These are phyloP conservation scores for Fusarium transvaalense DNA, from an alignment of 2,329 filamentous ascomycete species.

Conservation along the genomic window DNA sequence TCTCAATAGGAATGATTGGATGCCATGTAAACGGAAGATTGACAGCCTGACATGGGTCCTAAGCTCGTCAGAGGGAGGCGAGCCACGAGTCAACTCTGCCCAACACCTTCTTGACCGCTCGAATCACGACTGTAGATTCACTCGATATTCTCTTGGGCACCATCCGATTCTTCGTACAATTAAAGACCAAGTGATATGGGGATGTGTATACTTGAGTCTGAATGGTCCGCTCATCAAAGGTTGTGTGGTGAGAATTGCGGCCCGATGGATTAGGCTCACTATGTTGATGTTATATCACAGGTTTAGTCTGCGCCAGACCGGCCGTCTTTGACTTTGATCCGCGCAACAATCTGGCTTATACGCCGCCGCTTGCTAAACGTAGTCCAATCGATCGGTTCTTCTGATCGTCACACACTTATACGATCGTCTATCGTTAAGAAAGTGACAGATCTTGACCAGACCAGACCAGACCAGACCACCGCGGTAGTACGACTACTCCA, in stretches of 20 bases:
- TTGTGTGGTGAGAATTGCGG: not conserved
- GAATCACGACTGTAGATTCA: slow-evolving; percentile 12
- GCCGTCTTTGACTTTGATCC: not conserved
- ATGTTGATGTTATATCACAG: not conserved
- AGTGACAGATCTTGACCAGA: not conserved
- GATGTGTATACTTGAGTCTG: not conserved
- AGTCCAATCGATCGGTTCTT: slow-evolving; percentile 3
- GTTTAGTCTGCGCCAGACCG: no score
- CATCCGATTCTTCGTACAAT: not conserved
- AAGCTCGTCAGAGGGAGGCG: slow-evolving; percentile 31
- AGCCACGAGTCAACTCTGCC: slow-evolving; percentile 15
- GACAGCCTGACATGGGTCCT: not conserved
- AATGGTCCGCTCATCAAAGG: not conserved
- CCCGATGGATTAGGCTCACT: slow-evolving; percentile 26
- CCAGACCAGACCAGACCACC: not conserved
- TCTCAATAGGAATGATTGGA: slow-evolving; percentile 13
- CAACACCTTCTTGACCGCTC: not conserved
- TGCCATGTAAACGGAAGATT: not conserved
- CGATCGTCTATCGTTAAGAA: slow-evolving; percentile 3
- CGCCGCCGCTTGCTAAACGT: not conserved
- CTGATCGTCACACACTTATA: not conserved
- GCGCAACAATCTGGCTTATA: not conserved
- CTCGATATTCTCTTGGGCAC: not conserved
- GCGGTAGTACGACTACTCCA: not conserved
- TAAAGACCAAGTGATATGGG: not conserved